Evolutionary conservation across 2,329 filamentous ascomycete species (phyloP).

Genomic region (Lecanicillium sp.): DNA sequence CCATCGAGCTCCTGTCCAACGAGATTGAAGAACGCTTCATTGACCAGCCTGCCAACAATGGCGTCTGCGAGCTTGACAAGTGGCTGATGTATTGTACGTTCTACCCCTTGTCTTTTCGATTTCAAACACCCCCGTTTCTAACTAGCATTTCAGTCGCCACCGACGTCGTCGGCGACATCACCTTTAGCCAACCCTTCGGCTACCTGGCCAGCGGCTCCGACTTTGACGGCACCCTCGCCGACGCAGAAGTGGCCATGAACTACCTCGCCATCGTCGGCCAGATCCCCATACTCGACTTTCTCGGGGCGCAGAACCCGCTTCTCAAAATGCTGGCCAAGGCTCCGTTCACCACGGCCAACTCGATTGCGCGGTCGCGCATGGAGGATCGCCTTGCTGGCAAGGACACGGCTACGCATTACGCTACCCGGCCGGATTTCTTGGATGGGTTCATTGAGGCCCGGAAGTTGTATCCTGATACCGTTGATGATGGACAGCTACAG

Average conservation of each 20-base stretch:
- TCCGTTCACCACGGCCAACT: conserved; percentile 8
- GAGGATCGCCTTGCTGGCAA: conserved; percentile 6
- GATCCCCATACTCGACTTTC: conserved; percentile 18
- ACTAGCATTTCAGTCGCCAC: conserved; percentile 19
- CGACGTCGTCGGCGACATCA: conserved; percentile 32
- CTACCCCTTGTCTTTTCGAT: neutral
- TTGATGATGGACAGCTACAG: conserved; percentile 23
- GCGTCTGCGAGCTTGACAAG: too few species aligned
- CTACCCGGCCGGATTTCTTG: conserved; percentile 21
- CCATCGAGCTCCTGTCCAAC: conserved; percentile 20
- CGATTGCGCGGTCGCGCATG: conserved; percentile 9
- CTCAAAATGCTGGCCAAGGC: conserved; percentile 16
- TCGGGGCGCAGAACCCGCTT: conserved; percentile 21
- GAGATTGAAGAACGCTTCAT: conserved; percentile 20
- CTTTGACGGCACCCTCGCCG: conserved; percentile 9
- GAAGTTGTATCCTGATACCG: conserved; percentile 22
- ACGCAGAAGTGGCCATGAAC: conserved; percentile 20
- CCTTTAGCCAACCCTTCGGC: conserved; percentile 32
- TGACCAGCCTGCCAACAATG: conserved; percentile 3
- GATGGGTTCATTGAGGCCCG: conserved; percentile 27
- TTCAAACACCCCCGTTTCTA: too few species aligned
- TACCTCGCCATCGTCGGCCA: conserved; percentile 18
- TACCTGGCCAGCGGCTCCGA: conserved; percentile 26
- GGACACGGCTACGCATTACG: neutral
- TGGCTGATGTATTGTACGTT: conserved; percentile 14